These are phyloP conservation scores for Elongisporangium prolatum DNA, from an alignment of 352 stramenopile species.

Conservation along the genomic window DNA sequence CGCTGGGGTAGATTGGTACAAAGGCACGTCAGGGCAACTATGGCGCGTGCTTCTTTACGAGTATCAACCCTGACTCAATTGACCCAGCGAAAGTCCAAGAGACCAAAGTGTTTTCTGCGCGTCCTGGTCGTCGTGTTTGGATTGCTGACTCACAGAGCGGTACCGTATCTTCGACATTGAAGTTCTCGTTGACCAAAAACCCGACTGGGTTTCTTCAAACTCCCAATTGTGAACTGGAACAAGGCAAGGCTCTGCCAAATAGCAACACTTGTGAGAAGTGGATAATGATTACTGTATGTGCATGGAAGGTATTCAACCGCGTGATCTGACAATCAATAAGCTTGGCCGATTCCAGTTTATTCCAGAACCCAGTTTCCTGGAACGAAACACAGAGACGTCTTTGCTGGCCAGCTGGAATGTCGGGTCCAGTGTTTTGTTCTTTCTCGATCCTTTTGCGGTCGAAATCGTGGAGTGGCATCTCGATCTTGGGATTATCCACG, in stretches of 20 bases:
- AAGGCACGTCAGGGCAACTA: constrained; percentile 81
- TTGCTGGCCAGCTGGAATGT: constrained; percentile 75
- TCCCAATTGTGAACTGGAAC: constrained; percentile 45
- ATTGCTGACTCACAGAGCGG: constrained; percentile 71
- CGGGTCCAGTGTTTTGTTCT: constrained; percentile 77
- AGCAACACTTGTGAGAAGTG: no score
- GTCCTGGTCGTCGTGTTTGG: constrained; percentile 79
- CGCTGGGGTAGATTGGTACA: constrained; percentile 52
- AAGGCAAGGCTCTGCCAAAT: constrained; percentile 25
- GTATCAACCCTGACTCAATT: constrained; percentile 46
- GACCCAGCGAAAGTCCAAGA: constrained; percentile 57
- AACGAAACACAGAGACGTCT: not conserved
- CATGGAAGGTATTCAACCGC: constrained; percentile 41
- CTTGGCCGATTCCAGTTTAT: constrained; percentile 69
- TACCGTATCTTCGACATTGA: constrained; percentile 78
- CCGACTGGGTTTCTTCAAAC: constrained; percentile 54
- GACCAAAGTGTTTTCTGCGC: constrained; percentile 72
- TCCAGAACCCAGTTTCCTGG: constrained; percentile 49
- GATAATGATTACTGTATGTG: not conserved
- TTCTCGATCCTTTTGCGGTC: constrained; percentile 74
- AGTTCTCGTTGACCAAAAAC: constrained; percentile 74
- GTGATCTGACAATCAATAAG: constrained; percentile 80
- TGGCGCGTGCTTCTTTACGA: constrained; percentile 79
- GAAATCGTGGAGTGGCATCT: constrained; percentile 88
- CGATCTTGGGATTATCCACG: constrained; percentile 80